Evolutionary conservation across 257 asterid species (phyloP), one percentile per base, ranked within the genome.

Genomic region (Solanum paucissectum): DNA sequence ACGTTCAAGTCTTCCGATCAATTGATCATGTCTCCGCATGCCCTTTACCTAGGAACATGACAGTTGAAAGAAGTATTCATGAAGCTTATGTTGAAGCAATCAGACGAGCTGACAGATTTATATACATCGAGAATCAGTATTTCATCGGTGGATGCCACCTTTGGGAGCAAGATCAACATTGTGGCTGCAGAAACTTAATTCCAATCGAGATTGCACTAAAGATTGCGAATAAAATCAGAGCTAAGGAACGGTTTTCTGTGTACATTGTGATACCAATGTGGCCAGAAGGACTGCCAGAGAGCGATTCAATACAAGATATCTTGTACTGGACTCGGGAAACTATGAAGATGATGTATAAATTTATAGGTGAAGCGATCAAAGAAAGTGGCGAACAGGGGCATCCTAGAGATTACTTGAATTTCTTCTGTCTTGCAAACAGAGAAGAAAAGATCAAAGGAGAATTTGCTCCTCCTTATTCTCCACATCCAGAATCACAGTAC

Each of bases 281-380:
- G 99, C 99, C 98, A 0, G 99, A 96, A 86, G 99, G 99, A 9
- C 85, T 92, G 7, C 98, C 98, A 1, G 98, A 94, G 88, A 95
- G 98, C 11, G 98, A 96, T 44, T 73, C 98, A 0, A 98, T 94
- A 86, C 95, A 92, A 82, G 98, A 94, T 18, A 96, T 96, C 87
- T 86, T 95, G 87, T 94, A 96, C 49, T 94, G 98, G 98, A 92
- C 93, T 52, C 88, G 98, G 84, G 98, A 95, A 86, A 96, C 99
- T 37, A 94, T 94, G 96, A 93, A 91, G 55, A 96, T 96, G 99
- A 94, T 95, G 98, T 94, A 96, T 46, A 88, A 86, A 18, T 87
- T 95, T 79, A 91, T 95, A 42, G 98, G 94, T 8, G 94, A 91
- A 88, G 96, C 98, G 7, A 88, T 96, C 33, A 85, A 77, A 88